Percentiles rank a stretch among this genome's conserved stretches.
These are phyloP conservation scores for Graphiopsis chlorocephala DNA, from an alignment of 2,329 filamentous ascomycete genomes.

Conservation along the genomic window DNA sequence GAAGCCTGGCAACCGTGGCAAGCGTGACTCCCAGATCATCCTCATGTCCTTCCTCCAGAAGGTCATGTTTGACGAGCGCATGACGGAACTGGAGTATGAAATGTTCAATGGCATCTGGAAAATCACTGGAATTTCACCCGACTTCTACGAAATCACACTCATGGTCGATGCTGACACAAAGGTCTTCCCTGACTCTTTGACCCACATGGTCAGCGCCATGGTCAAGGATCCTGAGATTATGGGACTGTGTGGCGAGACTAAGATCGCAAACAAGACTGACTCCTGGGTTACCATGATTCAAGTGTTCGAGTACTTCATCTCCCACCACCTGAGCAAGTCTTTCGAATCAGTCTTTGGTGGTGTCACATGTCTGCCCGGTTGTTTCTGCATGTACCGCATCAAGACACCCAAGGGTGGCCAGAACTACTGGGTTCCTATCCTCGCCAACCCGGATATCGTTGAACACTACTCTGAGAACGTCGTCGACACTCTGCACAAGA, in stretches of 20 bases:
- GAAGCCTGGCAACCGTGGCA: constrained; percentile 96
- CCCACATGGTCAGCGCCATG: constrained; percentile 99
- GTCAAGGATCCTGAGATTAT: constrained; percentile 99
- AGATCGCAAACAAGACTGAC: constrained; percentile 96
- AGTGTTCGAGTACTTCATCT: constrained; percentile 99
- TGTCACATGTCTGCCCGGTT: constrained; percentile 96
- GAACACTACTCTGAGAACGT: constrained; percentile 99
- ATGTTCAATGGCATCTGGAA: constrained; percentile 99
- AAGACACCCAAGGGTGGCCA: constrained; percentile 97
- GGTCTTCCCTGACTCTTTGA: constrained; percentile 96
- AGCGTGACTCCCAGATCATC: constrained; percentile 98
- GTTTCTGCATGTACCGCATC: constrained; percentile 99
- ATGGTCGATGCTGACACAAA: constrained; percentile 99
- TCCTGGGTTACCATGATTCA: constrained; percentile 98
- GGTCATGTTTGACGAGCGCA: constrained; percentile 99
- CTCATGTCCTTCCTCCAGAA: constrained; percentile 99
- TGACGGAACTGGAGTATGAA: constrained; percentile 98
- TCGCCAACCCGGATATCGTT: constrained; percentile 96
- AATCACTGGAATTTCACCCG: constrained; percentile 94
- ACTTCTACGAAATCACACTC: constrained; percentile 96
- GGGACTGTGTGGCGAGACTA: constrained; percentile 97
- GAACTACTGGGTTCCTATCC: constrained; percentile 99
- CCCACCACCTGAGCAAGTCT: constrained; percentile 92
- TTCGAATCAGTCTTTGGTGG: constrained; percentile 98
- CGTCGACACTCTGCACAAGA: constrained; percentile 96